Base-by-base conservation (phyloP, 1,139 yeast species). In the Lodderomyces oxycetoniae region DNA sequence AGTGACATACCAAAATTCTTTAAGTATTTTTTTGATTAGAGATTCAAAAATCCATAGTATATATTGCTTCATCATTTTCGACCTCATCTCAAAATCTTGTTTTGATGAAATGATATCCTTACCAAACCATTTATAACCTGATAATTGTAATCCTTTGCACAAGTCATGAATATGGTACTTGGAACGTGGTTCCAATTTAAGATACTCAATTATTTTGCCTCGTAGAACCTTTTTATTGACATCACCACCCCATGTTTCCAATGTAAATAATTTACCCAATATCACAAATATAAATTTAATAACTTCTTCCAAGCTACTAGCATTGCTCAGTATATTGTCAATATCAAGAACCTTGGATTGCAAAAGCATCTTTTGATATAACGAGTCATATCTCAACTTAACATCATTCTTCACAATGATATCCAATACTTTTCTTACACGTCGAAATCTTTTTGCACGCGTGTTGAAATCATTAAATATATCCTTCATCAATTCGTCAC, bases 1-100 rank as follows among this genome's bases (percentile, higher is more conserved):
- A 0, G 91, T 77, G 3, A 82, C 77, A 49, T 83, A 81, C 66
- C 89, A 89, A 47, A 74, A 77, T 0, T 70, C 55, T 0, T 63
- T 54, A 0, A 85, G 43, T 1, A 86, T 44, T 10, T 63, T 65
- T 5, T 71, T 62, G 1, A 86, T 42, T 34, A 79, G 65, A 0
- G 35, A 34, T 1, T 59, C 46, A 32, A 82, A 71, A 3, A 83
- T 39, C 95, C 95, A 89, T 3, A 40, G 33, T 1, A 84, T 21
- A 36, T 83, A 73, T 4, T 52, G 48, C 1, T 50, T 37, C 12
- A 77, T 53, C n/a, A 70, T 43, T 0, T 38, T 27, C 31, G 44
- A 45, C 8, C 76, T 58, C 38, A 50, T 50, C 1, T 41, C 32
- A 17, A 53, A 53, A 37, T 71, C 79, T 28, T 61, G 66, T 22